Percentiles rank a stretch among this genome's conserved stretches.
Evolutionary conservation across 2,329 filamentous ascomycete genomes (phyloP).

Genomic region (Pseudogymnoascus destructans): DNA sequence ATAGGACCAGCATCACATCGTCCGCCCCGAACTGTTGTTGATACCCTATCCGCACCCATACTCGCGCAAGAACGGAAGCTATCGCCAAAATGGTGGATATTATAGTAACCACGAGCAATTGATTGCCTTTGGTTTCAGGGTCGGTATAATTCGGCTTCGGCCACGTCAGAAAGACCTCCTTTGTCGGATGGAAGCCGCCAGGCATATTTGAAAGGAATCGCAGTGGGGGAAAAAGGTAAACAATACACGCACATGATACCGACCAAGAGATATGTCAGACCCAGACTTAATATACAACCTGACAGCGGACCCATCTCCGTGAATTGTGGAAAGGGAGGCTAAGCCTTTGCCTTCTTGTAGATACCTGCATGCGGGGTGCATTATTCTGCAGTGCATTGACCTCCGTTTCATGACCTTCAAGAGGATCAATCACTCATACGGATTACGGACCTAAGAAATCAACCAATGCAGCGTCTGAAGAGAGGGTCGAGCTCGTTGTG

Average conservation of each 20-base stretch:
- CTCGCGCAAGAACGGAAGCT: not conserved
- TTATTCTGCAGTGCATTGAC: not conserved
- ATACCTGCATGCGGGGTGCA: not conserved
- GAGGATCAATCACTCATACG: not conserved
- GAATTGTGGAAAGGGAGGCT: not conserved
- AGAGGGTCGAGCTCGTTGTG: not conserved
- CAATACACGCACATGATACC: not conserved
- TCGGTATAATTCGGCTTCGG: slow-evolving; percentile 1
- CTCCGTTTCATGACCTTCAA: not conserved
- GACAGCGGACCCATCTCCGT: not conserved
- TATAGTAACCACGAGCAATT: not conserved
- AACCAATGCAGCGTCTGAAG: not conserved
- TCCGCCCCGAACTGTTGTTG: not conserved
- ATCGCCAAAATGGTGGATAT: not conserved
- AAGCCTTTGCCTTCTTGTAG: not conserved
- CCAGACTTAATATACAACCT: not conserved
- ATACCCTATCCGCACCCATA: not conserved
- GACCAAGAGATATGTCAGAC: not conserved
- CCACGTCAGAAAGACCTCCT: not conserved
- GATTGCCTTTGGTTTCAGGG: not conserved
- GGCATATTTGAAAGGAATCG: not conserved
- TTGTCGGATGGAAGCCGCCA: not conserved
- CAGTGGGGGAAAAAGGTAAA: not conserved
- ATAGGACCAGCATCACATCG: slow-evolving; percentile 3
- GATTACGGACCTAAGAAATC: not conserved